A percentile compares a stretch with the other conserved stretches of the same genome.
Evolutionary conservation across 228 moss, liverwort and hornwort species (phyloP).

Genomic region (Sphagnum magellanicum): DNA sequence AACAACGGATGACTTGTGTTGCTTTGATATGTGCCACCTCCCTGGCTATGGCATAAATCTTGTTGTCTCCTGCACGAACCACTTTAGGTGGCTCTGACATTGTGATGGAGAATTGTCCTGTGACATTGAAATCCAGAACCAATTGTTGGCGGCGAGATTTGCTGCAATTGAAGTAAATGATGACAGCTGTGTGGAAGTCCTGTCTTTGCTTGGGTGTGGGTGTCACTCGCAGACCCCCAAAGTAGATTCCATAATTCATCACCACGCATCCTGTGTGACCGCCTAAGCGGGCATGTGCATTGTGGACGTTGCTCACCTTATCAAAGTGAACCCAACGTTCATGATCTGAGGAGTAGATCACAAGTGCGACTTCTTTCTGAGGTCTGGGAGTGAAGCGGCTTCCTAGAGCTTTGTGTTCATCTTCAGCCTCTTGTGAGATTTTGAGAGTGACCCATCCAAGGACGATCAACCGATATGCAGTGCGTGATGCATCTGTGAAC

Average conservation of each 20-base stretch:
- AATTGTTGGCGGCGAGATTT: not conserved
- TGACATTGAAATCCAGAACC: not conserved
- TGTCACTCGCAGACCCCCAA: not conserved
- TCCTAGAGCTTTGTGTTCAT: not conserved
- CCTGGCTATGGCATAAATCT: constrained; percentile 1
- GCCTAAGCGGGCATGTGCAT: not conserved
- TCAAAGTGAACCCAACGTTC: constrained; percentile 1
- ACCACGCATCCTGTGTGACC: not conserved
- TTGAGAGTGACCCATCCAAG: not conserved
- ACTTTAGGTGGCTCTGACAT: constrained; percentile 2
- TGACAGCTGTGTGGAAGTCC: not conserved
- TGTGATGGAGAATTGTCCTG: not conserved
- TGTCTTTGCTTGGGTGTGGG: not conserved
- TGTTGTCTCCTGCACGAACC: not conserved
- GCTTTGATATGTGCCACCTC: not conserved
- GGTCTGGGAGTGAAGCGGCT: not conserved
- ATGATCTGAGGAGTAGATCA: not conserved
- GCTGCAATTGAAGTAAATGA: constrained; percentile 1
- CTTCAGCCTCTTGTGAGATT: not conserved
- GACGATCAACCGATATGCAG: not conserved
- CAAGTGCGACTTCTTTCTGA: not conserved
- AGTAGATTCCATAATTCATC: not conserved
- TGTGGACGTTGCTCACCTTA: not conserved
- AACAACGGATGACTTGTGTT: not conserved
- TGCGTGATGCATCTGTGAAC: not conserved